Conservation (phyloP, 805 yeast genomes). For the Lipomyces orientalis region DNA sequence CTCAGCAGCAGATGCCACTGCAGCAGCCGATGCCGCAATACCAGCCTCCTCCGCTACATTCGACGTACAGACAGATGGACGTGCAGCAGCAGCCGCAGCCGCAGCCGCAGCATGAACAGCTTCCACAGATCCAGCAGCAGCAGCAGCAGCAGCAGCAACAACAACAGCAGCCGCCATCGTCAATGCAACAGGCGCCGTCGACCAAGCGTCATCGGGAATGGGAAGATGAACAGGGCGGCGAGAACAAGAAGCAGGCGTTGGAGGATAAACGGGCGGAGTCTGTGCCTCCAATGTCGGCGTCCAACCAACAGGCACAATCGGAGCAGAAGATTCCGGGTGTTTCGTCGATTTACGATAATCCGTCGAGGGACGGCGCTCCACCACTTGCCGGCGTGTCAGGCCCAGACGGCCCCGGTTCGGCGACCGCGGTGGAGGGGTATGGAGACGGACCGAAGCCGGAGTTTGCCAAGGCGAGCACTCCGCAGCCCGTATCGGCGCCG, state of each 20-base stretch:
- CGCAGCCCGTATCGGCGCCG: slow-evolving; percentile 6
- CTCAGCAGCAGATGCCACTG: slow-evolving; percentile 31
- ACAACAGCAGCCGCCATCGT: not conserved
- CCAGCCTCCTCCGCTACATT: slow-evolving; percentile 34
- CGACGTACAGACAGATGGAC: slow-evolving; percentile 21
- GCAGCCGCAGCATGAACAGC: slow-evolving; percentile 12
- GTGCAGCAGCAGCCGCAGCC: slow-evolving; percentile 16
- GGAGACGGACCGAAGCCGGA: not conserved
- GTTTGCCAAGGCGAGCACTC: not conserved
- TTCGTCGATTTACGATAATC: slow-evolving; percentile 26
- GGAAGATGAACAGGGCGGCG: slow-evolving; percentile 32
- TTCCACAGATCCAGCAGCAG: slow-evolving; percentile 11
- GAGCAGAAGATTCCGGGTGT: slow-evolving; percentile 31
- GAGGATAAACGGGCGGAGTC: slow-evolving; percentile 24
- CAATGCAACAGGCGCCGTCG: slow-evolving; percentile 5
- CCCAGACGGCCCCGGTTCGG: not conserved
- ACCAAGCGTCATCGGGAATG: slow-evolving; percentile 34
- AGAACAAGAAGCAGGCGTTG: slow-evolving; percentile 32
- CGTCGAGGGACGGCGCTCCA: slow-evolving; percentile 6
- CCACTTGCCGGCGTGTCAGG: slow-evolving; percentile 12
- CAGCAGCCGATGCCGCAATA: slow-evolving; percentile 45
- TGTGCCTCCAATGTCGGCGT: not conserved
- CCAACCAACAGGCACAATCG: not conserved
- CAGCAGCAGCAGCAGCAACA: slow-evolving; percentile 6
- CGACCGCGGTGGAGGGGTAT: slow-evolving; percentile 3